Evolutionary conservation across 768 basidiomycete genomes (phyloP), one percentile per base, ranked within the genome.

Genomic region (Tulasnella sp.): DNA sequence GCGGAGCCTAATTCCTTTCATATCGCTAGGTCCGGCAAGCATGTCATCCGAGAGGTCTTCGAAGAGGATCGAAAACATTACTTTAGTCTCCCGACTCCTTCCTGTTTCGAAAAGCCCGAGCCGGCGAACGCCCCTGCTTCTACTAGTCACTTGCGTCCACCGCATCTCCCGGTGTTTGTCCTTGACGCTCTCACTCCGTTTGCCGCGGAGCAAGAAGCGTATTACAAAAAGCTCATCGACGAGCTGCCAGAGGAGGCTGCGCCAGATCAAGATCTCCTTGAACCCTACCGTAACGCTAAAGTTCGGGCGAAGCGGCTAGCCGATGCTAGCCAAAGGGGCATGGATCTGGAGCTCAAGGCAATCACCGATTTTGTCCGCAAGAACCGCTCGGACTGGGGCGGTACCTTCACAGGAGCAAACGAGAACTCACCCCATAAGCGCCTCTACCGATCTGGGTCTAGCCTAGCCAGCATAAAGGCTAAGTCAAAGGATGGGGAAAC

Each of bases 1-100:
- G n/a, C n/a, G n/a, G n/a, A n/a, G n/a, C n/a, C n/a, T n/a, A n/a
- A n/a, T n/a, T n/a, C n/a, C n/a, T n/a, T n/a, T n/a, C n/a, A n/a
- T 15, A 38, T 38, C 34, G 34, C 34, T 15, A 38, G 34, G 64
- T 81, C 80, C 7, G 84, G 84, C 0, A 72, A 77, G 52, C 71
- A 70, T 0, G 73, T 85, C 41, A 65, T 66, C 4, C 67, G 66
- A 0, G 65, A 70, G 0, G 66, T 73, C 15, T 67, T 73, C n/a
- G 60, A 58, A 13, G 58, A 58, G 0, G 76, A 79, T 53, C 66
- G 23, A 0, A 55, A 42, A 23, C 51, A 61, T 11, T 74, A 65
- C 24, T 11, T 30, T 13, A 24, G 24, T 7, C 26, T 52, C 24
- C 1, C 26, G 10, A 23, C 27, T 21, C 58, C 58, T 4, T 26